Evolutionary conservation across 2,329 filamentous ascomycete genomes (phyloP).

Genomic region (Xylariomycetidae sp.): DNA sequence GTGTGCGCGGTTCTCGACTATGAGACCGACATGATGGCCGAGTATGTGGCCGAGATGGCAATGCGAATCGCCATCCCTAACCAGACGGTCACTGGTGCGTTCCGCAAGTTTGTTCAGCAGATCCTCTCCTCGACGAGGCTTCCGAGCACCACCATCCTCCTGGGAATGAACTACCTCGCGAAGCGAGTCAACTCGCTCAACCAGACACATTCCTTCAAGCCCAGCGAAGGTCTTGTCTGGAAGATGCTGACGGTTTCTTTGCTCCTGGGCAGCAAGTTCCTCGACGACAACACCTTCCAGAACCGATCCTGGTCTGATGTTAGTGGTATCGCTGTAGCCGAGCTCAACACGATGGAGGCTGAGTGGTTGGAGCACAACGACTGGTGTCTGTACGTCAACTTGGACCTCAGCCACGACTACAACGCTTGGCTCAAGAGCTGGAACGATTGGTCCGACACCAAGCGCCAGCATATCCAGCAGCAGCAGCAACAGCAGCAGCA

Average conservation of each 20-base stretch:
- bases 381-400: conserved; percentile 83
- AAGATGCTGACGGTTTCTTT: conserved; percentile 80
- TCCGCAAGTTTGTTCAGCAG: conserved; percentile 87
- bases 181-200: conserved; percentile 74
- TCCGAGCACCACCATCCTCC: conserved; percentile 83
- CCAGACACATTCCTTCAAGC: conserved; percentile 45
- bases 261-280: conserved; percentile 87
- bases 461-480: conserved; percentile 28
- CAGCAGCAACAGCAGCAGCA: conserved; percentile 35
- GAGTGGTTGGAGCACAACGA: conserved; percentile 80
- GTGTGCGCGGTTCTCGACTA: conserved; percentile 94
- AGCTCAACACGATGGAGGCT: conserved; percentile 79
- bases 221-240: conserved; percentile 69
- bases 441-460: conserved; percentile 50
- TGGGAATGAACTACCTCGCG: conserved; percentile 85
- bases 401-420: conserved; percentile 67
- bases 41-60: conserved; percentile 89
- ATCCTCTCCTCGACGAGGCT: conserved; percentile 86
- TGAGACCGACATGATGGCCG: conserved; percentile 92
- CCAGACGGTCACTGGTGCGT: conserved; percentile 57
- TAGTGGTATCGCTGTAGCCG: conserved; percentile 76
- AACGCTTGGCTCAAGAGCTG: conserved; percentile 57
- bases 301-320: conserved; percentile 96
- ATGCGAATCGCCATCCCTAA: conserved; percentile 51
- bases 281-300: conserved; percentile 96